These are phyloP conservation scores for Nothomitra cinnamomea DNA, from an alignment of 2,329 filamentous ascomycete genomes.

Conservation along the genomic window DNA sequence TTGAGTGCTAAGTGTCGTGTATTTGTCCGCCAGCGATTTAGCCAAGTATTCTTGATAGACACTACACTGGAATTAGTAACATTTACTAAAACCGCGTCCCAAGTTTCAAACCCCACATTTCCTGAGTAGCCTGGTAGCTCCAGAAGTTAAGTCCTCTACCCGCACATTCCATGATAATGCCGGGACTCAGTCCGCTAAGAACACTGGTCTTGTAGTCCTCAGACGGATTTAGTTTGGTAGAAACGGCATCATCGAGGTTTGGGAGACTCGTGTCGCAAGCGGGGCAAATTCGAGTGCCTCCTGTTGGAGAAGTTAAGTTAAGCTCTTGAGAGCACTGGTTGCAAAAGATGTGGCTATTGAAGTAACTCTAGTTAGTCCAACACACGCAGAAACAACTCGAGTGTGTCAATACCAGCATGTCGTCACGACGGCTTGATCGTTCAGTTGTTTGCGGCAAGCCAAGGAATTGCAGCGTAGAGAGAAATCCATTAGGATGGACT, in stretches of 20 bases:
- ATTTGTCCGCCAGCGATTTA: constrained; percentile 57
- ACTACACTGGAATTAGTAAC: constrained; percentile 23
- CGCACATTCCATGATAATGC: constrained; percentile 72
- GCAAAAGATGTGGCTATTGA: constrained; percentile 67
- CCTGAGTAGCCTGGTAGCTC: constrained; percentile 70
- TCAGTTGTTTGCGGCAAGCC: constrained; percentile 54
- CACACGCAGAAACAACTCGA: not conserved
- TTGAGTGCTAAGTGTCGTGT: constrained; percentile 42
- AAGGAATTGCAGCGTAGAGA: constrained; percentile 63
- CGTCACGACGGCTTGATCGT: constrained; percentile 62
- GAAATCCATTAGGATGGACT: constrained; percentile 44
- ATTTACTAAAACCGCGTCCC: constrained; percentile 2
- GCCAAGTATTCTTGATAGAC: constrained; percentile 63
- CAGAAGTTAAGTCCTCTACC: constrained; percentile 67
- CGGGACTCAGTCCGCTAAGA: constrained; percentile 66
- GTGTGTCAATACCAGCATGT: constrained; percentile 54
- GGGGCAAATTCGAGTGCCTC: constrained; percentile 47
- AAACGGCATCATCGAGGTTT: constrained; percentile 58
- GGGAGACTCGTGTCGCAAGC: constrained; percentile 53
- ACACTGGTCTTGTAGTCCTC: constrained; percentile 86
- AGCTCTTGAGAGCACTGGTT: constrained; percentile 49
- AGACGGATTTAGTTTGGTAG: constrained; percentile 54
- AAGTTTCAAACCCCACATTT: constrained; percentile 43
- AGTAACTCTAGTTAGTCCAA: not conserved
- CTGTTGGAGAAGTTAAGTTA: constrained; percentile 40